These are phyloP conservation scores for Tetracladium marchalianum DNA, from an alignment of 495 filamentous ascomycete species.

Conservation along the genomic window DNA sequence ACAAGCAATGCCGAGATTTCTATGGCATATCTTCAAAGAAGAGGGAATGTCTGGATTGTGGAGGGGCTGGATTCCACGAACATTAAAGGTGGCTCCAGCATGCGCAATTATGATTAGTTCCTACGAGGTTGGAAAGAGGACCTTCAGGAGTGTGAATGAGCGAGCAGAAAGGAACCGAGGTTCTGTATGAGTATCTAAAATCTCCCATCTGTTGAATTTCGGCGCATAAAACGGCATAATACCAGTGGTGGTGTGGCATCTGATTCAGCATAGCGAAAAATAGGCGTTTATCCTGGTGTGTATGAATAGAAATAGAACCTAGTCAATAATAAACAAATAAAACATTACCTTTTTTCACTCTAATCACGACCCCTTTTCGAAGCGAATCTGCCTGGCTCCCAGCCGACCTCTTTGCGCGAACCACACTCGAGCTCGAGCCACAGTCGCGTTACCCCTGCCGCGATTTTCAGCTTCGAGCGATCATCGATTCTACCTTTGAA, in stretches of 20 bases:
- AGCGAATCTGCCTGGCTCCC: too few relatives aligned
- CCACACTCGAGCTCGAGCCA: too few relatives aligned
- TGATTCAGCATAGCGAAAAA: too few relatives aligned
- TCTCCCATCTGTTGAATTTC: slow-evolving; percentile 1
- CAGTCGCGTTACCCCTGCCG: too few relatives aligned
- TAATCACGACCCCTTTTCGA: too few relatives aligned
- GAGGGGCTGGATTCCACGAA: slow-evolving; percentile 82
- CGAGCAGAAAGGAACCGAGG: slow-evolving; percentile 23
- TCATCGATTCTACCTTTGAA: too few relatives aligned
- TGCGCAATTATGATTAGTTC: slow-evolving; percentile 99
- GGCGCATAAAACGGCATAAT: slow-evolving; percentile 5
- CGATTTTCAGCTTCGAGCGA: too few relatives aligned
- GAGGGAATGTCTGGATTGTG: slow-evolving; percentile 78
- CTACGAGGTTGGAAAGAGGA: slow-evolving; percentile 91
- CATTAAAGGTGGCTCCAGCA: slow-evolving; percentile 88
- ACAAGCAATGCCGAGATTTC: slow-evolving; percentile 60
- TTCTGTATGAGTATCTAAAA: slow-evolving; percentile 9
- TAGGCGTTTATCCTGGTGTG: too few relatives aligned
- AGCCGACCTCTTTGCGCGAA: too few relatives aligned
- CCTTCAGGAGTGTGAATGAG: slow-evolving; percentile 72
- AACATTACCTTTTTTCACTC: too few relatives aligned
- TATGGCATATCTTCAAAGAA: slow-evolving; percentile 78
- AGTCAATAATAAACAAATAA: too few relatives aligned
- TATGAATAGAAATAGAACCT: too few relatives aligned
- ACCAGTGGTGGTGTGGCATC: background rate